phyloP scores from a whole-genome alignment of 208 protist species.

The Leishmania major region DNA sequence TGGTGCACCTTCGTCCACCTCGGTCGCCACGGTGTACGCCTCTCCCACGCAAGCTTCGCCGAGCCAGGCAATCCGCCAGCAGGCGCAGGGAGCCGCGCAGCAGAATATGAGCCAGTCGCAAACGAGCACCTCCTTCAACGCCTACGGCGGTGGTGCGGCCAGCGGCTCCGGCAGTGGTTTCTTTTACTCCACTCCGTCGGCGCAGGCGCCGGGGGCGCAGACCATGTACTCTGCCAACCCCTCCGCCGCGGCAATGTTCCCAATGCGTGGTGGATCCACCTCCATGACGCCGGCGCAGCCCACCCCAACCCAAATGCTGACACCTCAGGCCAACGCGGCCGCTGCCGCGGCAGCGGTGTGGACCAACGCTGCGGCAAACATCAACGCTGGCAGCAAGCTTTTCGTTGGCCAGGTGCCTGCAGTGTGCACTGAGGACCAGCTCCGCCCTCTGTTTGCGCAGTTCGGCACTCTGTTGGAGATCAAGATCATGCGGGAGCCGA shows the following conservation, averaged over 20 bases:
- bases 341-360: conserved; percentile 16
- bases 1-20: background rate
- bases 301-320: conserved; percentile 20
- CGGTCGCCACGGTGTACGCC: conserved; percentile 27
- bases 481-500: conserved; percentile 83
- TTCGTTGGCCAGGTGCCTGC: conserved; percentile 91
- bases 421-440: conserved; percentile 84
- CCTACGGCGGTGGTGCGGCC: conserved; percentile 5
- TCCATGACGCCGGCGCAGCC: conserved; percentile 9
- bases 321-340: conserved; percentile 5
- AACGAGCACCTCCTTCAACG: conserved; percentile 14
- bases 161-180: conserved; percentile 14
- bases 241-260: conserved; percentile 20
- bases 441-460: conserved; percentile 66
- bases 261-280: conserved; percentile 18
- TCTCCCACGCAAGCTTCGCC: conserved; percentile 12
- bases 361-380: conserved; percentile 36
- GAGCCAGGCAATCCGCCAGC: conserved; percentile 1
- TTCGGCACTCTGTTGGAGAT: conserved; percentile 80
- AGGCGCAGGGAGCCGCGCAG: conserved; percentile 14
- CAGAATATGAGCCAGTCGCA: conserved; percentile 16
- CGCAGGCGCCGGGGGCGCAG: conserved; percentile 13
- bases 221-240: conserved; percentile 29
- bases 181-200: conserved; percentile 19
- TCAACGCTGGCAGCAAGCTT: conserved; percentile 72